Percentiles rank a stretch among this genome's conserved stretches.
Evolutionary conservation across 257 asterid species (phyloP).

Genomic region (Salvia miltiorrhiza): DNA sequence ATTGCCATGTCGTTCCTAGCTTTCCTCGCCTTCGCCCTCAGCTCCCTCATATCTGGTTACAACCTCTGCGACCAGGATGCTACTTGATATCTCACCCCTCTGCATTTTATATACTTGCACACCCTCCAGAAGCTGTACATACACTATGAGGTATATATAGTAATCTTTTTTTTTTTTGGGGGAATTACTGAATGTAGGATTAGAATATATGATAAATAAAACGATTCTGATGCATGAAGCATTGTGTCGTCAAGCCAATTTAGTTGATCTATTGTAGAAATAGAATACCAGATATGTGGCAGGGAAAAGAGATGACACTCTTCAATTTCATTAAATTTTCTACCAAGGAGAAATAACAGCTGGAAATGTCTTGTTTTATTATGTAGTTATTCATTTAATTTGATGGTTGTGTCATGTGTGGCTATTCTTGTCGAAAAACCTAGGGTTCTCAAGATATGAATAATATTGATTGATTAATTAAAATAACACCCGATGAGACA

Average conservation of each 20-base stretch:
- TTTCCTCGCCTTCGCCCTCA: conserved; percentile 65
- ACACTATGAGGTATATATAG: conserved; percentile 17
- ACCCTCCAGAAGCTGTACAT: conserved; percentile 31
- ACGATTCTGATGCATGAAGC: neutral
- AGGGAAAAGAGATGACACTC: neutral
- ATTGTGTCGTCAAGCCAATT: neutral
- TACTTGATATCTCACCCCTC: conserved; percentile 23
- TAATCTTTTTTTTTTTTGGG: neutral
- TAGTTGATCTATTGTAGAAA: neutral
- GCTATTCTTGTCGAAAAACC: too few relatives aligned
- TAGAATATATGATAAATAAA: neutral
- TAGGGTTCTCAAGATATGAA: too few relatives aligned
- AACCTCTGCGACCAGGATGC: conserved; percentile 51
- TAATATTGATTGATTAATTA: too few relatives aligned
- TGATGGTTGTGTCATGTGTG: too few relatives aligned
- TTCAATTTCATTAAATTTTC: neutral
- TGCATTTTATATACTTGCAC: neutral
- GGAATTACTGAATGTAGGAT: neutral
- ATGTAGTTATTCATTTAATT: neutral
- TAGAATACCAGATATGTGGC: neutral
- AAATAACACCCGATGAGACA: too few relatives aligned
- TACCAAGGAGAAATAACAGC: neutral
- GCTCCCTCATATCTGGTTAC: conserved; percentile 74
- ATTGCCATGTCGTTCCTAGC: conserved; percentile 73
- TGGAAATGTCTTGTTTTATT: neutral